A percentile compares a stretch with the other conserved stretches of the same genome.
Evolutionary conservation across 164 flowering plant species (phyloP).

Genomic region (Cinnamomum micranthum): DNA sequence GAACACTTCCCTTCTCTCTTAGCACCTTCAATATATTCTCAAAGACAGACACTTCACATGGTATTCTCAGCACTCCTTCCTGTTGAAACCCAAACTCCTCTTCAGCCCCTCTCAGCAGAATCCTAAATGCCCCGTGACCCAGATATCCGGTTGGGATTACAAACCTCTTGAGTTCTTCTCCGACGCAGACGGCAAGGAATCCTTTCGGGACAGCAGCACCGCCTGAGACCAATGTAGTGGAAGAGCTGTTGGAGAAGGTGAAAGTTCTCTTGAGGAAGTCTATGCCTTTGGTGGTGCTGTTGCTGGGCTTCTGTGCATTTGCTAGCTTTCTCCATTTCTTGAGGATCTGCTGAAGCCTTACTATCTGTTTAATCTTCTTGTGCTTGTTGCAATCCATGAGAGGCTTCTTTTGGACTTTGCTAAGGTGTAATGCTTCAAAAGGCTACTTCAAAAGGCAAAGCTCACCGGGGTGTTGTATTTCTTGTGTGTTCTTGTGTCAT

Average conservation of each 20-base stretch:
- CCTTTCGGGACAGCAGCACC: conserved; percentile 59
- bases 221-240: not conserved
- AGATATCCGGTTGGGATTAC: conserved; percentile 68
- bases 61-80: conserved; percentile 73
- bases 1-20: conserved; percentile 42
- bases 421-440: too few relatives aligned
- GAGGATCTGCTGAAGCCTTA: conserved; percentile 78
- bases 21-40: conserved; percentile 62
- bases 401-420: not conserved
- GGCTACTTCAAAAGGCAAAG: too few relatives aligned
- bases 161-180: conserved; percentile 61
- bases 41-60: conserved; percentile 60
- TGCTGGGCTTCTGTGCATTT: conserved; percentile 30
- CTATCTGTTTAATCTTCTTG: conserved; percentile 82
- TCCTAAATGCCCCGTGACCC: conserved; percentile 54
- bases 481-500: not conserved
- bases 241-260: conserved; percentile 45
- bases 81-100: conserved; percentile 88
- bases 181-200: conserved; percentile 72
- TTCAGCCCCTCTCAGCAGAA: conserved; percentile 67
- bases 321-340: conserved; percentile 85
- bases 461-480: not conserved
- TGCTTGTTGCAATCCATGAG: conserved; percentile 65
- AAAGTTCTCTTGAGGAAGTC: conserved; percentile 71
- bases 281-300: conserved; percentile 31